Base-by-base conservation (phyloP, 2,329 filamentous ascomycete genomes). In the Herpotrichia juniperi region DNA sequence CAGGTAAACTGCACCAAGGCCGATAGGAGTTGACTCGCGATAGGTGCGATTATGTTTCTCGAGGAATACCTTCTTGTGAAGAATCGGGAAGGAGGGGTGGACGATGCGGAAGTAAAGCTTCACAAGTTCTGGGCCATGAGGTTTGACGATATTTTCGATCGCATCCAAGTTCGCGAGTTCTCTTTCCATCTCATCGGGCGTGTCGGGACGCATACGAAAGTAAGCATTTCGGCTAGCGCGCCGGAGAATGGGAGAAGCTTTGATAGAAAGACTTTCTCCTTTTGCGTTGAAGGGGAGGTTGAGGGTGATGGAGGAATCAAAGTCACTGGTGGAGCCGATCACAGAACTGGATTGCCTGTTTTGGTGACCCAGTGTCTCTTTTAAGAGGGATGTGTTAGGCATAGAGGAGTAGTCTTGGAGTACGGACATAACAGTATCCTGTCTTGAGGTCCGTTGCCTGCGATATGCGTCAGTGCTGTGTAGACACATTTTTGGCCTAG, bases 21-120 rank as follows among this genome's bases (percentile, higher is more conserved):
- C 69, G 4, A 82, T 79, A 1, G 82, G 81, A 1, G 82, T 80
- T 52, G 85, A 81, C 53, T 84, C 80, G 22, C 77, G 76, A 56
- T 82, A 79, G 0, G 80, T 80, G 16, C 79, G 72, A 16, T 74
- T 75, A 58, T 85, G 83, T 61, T 85, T 85, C 61, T 83, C 82
- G 35, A 84, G 73, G 53, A 84, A 85, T 12, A 84, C 81, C 31
- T 77, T 79, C 62, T 85, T 85, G 61, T 85, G 81, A 2, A 84
- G 64, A 46, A 84, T 79, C 1, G 82, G 82, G 57, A 81, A 83
- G 43, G 75, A 77, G 0, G 82, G 82, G 55, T 84, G 82, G 3
- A 84, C 77, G 37, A 83, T 79, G 28, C 80, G 76, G 58, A 91
- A 92, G 76, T 89, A 93, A 16, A 91, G 76, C 57, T 88, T 83